A percentile compares a stretch with the other conserved stretches of the same genome.
phyloP scores from a whole-genome alignment of 768 basidiomycete species.

The Hysterangium stoloniferum region DNA sequence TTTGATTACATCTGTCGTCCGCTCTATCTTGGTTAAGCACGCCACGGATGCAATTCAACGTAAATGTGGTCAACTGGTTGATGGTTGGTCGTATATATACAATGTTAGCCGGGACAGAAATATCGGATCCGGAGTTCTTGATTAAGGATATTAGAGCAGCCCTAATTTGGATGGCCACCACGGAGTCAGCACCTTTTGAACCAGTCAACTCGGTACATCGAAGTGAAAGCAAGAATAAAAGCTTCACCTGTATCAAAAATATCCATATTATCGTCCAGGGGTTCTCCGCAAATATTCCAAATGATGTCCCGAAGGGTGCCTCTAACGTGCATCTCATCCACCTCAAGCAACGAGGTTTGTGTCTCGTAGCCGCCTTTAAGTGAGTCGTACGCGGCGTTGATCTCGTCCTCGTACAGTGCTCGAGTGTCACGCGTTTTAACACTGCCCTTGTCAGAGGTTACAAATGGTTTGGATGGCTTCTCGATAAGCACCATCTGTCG shows the following conservation, averaged over 20 bases:
- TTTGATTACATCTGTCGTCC: neutral
- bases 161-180: neutral
- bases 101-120: neutral
- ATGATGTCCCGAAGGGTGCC: neutral
- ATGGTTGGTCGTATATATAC: neutral
- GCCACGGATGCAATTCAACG: neutral
- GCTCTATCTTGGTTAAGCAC: neutral
- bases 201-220: neutral
- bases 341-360: neutral
- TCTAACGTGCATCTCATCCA: neutral
- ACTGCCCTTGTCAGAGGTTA: constrained; percentile 15
- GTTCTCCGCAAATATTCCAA: neutral
- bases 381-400: neutral
- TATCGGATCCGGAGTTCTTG: neutral
- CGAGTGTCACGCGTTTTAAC: constrained; percentile 12
- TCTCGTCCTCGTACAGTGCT: neutral
- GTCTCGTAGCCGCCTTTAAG: neutral
- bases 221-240: neutral
- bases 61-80: neutral
- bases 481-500: constrained; percentile 20
- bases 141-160: neutral
- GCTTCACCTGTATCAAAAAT: neutral
- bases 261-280: neutral
- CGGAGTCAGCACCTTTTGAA: constrained; percentile 3
- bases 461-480: constrained; percentile 17